Base-by-base conservation (phyloP, 352 stramenopile species). In the Pythium volutum region DNA sequence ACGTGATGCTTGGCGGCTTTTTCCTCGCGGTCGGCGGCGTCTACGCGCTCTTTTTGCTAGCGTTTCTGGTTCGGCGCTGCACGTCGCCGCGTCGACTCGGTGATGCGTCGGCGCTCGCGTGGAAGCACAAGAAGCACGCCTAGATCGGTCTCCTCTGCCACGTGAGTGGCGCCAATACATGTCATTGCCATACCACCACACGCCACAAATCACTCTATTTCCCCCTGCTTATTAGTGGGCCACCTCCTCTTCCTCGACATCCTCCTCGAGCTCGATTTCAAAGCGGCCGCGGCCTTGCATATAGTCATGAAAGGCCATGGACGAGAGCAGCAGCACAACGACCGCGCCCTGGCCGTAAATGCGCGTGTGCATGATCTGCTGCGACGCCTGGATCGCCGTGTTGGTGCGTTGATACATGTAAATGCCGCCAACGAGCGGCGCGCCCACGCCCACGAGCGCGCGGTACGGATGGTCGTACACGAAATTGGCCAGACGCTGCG, bases 361-460 rank as follows among this genome's bases (percentile, higher is more conserved):
- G 56, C 84, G 82, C 46, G 84, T 89, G 73, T 91, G 77, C 84
- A 94, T 94, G 67, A 94, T 86, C 81, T 91, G 79, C 73, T 94
- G 84, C 60, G 84, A 92, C 8, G 64, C 43, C 39, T 76, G 74
- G 66, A 94, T 86, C 48, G 71, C 72, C 64, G 72, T 79, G 72
- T 94, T 92, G 47, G 82, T 64, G 54, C 72, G 70, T 71, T 94
- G 84, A 56, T 76, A 84, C 20, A 71, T 59, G 67, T 81, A 92
- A 59, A 94, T 94, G 50, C 81, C 69, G 20, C 79, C 82, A 0
- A 94, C 84, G 8, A 91, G 60, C 10, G 84, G 84, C 18, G 67
- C 70, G 51, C 81, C 83, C 9, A 89, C 70, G 0, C 64, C 61
- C 27, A 78, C 55, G 20, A 94, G 54, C 22, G 76, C 67, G 39